Conservation (phyloP, 1,284 basidiomycete species). For the Pyrrhoderma noxium region DNA sequence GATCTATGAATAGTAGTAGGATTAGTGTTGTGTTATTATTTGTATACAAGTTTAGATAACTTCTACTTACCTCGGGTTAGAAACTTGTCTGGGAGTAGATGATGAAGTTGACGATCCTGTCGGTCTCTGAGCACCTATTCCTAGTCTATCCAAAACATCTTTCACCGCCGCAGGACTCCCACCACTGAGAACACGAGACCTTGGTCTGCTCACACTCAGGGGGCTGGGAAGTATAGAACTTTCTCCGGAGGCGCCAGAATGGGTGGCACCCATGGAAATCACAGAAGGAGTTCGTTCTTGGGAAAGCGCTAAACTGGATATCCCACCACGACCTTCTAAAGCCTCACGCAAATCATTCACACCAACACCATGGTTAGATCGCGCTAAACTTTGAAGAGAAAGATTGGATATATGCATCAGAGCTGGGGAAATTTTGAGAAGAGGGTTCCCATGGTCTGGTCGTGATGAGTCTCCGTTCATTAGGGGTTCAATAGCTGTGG, state of each 20-base stretch:
- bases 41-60: too few relatives aligned
- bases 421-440: conserved; percentile 72
- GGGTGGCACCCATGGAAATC: conserved; percentile 63
- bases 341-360: conserved; percentile 83
- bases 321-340: conserved; percentile 70
- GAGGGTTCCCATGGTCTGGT: conserved; percentile 59
- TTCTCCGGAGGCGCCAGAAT: conserved; percentile 33
- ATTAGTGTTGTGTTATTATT: too few relatives aligned
- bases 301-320: conserved; percentile 63
- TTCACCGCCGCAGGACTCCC: conserved; percentile 63
- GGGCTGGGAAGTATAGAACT: conserved; percentile 19
- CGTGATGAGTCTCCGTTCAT: conserved; percentile 51
- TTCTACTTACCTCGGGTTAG: too few relatives aligned
- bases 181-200: conserved; percentile 38
- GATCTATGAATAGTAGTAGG: conserved; percentile 15
- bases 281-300: conserved; percentile 52
- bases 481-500: conserved; percentile 59
- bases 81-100: too few relatives aligned
- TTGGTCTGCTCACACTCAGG: conserved; percentile 40
- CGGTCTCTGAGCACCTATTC: conserved; percentile 54
- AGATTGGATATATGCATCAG: conserved; percentile 86
- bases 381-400: conserved; percentile 71
- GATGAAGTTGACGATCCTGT: too few relatives aligned
- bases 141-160: conserved; percentile 69
- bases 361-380: conserved; percentile 70